Percentiles rank a stretch among this genome's conserved stretches.
Conservation (phyloP, 2,329 filamentous ascomycete species). For the Aspergillus fumigatus region DNA sequence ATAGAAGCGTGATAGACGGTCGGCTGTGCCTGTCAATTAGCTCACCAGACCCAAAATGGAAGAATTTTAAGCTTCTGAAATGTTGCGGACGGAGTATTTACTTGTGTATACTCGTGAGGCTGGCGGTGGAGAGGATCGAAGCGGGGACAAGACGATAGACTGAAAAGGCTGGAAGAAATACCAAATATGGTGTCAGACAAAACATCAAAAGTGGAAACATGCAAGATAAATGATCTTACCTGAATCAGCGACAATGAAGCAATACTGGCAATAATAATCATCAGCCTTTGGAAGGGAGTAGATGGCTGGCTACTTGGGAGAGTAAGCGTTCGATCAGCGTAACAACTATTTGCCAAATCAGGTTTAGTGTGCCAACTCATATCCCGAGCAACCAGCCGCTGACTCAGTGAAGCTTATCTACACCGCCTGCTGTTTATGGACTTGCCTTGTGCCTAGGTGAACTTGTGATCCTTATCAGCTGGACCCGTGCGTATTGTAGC, state of each 20-base stretch:
- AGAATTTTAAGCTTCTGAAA: not conserved
- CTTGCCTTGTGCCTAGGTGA: slow-evolving; percentile 14
- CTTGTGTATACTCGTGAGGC: slow-evolving; percentile 6
- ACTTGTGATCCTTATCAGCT: slow-evolving; percentile 17
- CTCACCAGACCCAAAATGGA: not conserved
- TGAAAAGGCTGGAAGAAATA: not conserved
- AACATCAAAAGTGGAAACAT: not conserved
- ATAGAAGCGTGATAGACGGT: slow-evolving; percentile 3
- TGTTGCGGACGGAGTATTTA: not conserved
- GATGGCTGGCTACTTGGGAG: slow-evolving; percentile 10
- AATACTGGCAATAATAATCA: not conserved
- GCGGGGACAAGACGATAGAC: not conserved
- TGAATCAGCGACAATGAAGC: not conserved
- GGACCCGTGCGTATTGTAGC: not conserved
- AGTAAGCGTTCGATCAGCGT: slow-evolving; percentile 5
- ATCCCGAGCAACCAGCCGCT: slow-evolving; percentile 35
- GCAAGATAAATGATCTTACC: not conserved
- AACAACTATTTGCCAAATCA: slow-evolving; percentile 39
- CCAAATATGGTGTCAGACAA: not conserved
- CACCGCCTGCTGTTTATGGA: slow-evolving; percentile 19
- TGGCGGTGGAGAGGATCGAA: slow-evolving; percentile 8
- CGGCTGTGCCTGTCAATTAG: not conserved
- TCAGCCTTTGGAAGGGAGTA: slow-evolving; percentile 2
- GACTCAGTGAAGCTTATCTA: slow-evolving; percentile 15
- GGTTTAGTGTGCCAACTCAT: slow-evolving; percentile 38